A percentile compares a stretch with the other conserved stretches of the same genome.
phyloP scores from a whole-genome alignment of 768 basidiomycete genomes.

The Cystobasidium tubakii region DNA sequence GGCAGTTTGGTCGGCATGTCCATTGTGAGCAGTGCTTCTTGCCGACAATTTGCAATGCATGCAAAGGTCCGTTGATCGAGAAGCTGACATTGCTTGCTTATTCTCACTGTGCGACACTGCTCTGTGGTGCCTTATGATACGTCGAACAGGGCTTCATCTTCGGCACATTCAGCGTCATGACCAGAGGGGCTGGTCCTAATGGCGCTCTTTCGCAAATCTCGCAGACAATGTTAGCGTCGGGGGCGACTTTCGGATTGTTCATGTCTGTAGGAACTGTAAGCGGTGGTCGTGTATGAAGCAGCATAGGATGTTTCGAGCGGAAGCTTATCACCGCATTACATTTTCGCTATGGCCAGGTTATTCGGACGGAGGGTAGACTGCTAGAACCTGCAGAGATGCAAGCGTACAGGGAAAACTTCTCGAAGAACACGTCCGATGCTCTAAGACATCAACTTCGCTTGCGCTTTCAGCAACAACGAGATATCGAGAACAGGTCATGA shows the following conservation, averaged over 20 bases:
- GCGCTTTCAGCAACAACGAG: conserved; percentile 24
- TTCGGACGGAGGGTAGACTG: conserved; percentile 24
- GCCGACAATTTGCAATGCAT: not conserved
- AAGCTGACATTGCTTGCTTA: not conserved
- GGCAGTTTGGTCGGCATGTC: conserved; percentile 18
- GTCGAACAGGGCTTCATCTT: conserved; percentile 84
- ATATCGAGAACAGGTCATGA: conserved; percentile 46
- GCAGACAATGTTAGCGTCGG: conserved; percentile 97
- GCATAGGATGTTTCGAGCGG: too few species aligned
- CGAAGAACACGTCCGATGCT: not conserved
- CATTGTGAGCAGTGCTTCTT: conserved; percentile 3
- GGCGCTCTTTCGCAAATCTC: conserved; percentile 85
- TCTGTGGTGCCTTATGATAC: conserved; percentile 2
- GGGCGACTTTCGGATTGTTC: conserved; percentile 96
- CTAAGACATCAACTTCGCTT: conserved; percentile 2
- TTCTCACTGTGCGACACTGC: not conserved
- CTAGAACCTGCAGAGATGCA: conserved; percentile 34
- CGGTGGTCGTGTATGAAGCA: too few species aligned
- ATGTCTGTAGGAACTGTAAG: conserved; percentile 50
- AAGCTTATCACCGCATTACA: too few species aligned
- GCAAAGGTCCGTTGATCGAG: not conserved
- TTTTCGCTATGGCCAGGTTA: not conserved
- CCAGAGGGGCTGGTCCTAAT: conserved; percentile 83
- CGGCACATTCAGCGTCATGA: conserved; percentile 82
- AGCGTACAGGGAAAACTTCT: conserved; percentile 17